Conservation (phyloP, 2,329 filamentous ascomycete genomes). For the Alternaria triticimaculans region DNA sequence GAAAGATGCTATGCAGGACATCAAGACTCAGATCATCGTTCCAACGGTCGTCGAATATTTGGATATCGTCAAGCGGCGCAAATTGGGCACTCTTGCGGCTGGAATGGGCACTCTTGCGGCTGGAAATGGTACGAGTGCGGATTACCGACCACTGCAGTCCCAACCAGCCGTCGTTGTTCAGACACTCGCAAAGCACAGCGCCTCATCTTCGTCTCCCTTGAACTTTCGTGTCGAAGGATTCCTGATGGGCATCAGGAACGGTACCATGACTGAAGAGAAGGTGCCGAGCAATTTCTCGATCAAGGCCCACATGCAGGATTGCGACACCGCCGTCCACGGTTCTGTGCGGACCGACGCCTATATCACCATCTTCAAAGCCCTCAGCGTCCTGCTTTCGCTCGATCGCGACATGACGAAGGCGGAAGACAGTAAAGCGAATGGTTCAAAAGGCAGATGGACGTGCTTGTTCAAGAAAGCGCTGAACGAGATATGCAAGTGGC, state of each 20-base stretch:
- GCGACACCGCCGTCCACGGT: neutral
- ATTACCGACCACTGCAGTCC: neutral
- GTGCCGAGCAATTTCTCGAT: neutral
- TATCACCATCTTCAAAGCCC: neutral
- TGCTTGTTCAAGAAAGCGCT: neutral
- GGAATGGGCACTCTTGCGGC: neutral
- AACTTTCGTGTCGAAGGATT: neutral
- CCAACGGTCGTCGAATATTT: neutral
- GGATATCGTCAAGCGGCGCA: neutral
- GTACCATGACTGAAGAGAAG: neutral
- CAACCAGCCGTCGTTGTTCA: neutral
- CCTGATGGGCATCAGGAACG: neutral
- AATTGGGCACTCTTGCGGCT: neutral
- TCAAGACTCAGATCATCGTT: neutral
- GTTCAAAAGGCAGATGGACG: neutral
- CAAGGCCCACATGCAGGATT: neutral
- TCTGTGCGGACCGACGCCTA: neutral
- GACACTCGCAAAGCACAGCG: neutral
- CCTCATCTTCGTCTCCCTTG: neutral
- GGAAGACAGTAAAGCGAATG: neutral
- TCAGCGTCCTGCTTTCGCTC: neutral
- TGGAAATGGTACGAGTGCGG: neutral
- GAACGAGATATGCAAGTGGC: neutral
- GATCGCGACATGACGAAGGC: neutral
- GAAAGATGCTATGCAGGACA: neutral